phyloP scores from a whole-genome alignment of 2,329 filamentous ascomycete genomes.

The Colletotrichum eleusines region DNA sequence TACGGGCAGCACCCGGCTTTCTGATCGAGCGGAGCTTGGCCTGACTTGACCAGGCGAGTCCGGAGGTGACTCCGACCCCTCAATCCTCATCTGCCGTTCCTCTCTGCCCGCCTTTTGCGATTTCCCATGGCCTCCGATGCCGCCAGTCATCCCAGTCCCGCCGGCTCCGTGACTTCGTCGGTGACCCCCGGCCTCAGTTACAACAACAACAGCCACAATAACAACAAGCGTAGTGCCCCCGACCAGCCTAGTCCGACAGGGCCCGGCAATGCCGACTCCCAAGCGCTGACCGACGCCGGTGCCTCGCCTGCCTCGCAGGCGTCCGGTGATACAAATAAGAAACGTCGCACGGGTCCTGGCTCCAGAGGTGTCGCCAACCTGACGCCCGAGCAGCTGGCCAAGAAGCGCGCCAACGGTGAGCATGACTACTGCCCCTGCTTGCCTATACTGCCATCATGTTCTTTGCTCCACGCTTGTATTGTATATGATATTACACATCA shows the following conservation, averaged over 20 bases:
- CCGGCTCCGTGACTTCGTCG: slow-evolving; percentile 40
- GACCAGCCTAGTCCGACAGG: slow-evolving; percentile 33
- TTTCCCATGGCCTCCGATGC: slow-evolving; percentile 41
- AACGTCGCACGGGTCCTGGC: slow-evolving; percentile 59
- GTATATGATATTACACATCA: not conserved
- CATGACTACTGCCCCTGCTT: slow-evolving; percentile 28
- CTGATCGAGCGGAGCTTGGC: slow-evolving; percentile 29
- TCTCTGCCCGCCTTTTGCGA: not conserved
- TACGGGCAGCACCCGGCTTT: slow-evolving; percentile 30
- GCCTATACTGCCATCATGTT: slow-evolving; percentile 46
- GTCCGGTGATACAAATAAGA: slow-evolving; percentile 52
- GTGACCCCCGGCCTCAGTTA: slow-evolving; percentile 22
- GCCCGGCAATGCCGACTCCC: slow-evolving; percentile 26
- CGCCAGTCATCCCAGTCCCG: slow-evolving; percentile 39
- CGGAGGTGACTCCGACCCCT: not conserved
- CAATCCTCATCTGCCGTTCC: not conserved
- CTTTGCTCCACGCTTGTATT: slow-evolving; percentile 1
- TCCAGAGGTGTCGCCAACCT: slow-evolving; percentile 70
- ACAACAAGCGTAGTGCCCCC: slow-evolving; percentile 28
- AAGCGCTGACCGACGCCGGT: slow-evolving; percentile 5
- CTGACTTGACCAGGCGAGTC: slow-evolving; percentile 7
- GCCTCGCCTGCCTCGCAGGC: slow-evolving; percentile 33
- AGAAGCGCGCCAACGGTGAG: slow-evolving; percentile 71
- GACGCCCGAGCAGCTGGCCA: slow-evolving; percentile 80
- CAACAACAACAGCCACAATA: slow-evolving; percentile 19